These are phyloP conservation scores for Marsdenia floribunda DNA, from an alignment of 257 asterid species.

Conservation along the genomic window DNA sequence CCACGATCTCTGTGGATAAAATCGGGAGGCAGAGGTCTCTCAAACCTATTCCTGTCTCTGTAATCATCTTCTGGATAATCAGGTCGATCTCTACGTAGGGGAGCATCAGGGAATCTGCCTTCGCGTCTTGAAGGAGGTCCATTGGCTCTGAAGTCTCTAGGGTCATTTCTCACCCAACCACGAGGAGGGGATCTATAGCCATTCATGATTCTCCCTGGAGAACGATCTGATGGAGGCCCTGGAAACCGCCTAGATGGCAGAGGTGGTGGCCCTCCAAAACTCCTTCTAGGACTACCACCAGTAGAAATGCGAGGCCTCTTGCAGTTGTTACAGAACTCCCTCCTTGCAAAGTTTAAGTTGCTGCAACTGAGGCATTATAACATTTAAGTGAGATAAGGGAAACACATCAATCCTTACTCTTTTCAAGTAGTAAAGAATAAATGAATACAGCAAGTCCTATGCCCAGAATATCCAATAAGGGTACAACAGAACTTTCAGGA, in stretches of 20 bases:
- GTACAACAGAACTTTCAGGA: not conserved
- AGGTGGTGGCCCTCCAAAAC: constrained; percentile 45
- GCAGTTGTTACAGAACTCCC: constrained; percentile 87
- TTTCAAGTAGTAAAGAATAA: constrained; percentile 3
- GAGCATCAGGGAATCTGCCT: constrained; percentile 51
- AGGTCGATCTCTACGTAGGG: constrained; percentile 40
- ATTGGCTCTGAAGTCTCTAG: constrained; percentile 57
- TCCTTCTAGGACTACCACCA: constrained; percentile 54
- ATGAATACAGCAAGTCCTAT: not conserved
- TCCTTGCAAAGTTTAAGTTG: constrained; percentile 85
- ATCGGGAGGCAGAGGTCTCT: constrained; percentile 44
- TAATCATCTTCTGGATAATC: constrained; percentile 44
- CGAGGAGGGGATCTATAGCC: constrained; percentile 73
- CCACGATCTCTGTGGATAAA: constrained; percentile 63
- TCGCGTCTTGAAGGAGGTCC: constrained; percentile 55
- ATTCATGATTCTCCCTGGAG: constrained; percentile 53
- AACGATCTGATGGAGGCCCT: constrained; percentile 27
- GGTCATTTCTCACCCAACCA: constrained; percentile 61
- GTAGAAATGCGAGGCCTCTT: constrained; percentile 59
- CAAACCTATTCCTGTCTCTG: constrained; percentile 53
- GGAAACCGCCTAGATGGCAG: constrained; percentile 37
- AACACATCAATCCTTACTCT: not conserved
- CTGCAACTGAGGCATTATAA: constrained; percentile 51
- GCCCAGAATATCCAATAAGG: not conserved
- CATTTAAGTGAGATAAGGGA: constrained; percentile 7